Percentiles rank a stretch among this genome's conserved stretches.
phyloP scores from a whole-genome alignment of 768 basidiomycete species.

The Porpolomopsis calyptriformis region DNA sequence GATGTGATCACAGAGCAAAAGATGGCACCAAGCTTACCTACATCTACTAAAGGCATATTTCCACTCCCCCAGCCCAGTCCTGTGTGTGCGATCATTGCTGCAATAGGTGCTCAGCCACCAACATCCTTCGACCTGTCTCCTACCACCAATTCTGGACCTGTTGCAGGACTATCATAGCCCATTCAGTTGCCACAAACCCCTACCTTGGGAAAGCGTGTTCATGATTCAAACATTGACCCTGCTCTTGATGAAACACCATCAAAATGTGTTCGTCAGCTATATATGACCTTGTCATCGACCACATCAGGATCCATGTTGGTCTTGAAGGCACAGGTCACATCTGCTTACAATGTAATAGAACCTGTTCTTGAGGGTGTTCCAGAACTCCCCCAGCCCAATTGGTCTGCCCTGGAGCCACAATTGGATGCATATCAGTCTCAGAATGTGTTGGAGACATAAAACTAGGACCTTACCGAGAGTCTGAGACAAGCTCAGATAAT shows the following conservation, averaged over 20 bases:
- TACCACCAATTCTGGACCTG: background rate
- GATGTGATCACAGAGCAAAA: slow-evolving; percentile 13
- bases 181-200: background rate
- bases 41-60: slow-evolving; percentile 10
- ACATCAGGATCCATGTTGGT: slow-evolving; percentile 15
- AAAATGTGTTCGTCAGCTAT: slow-evolving; percentile 14
- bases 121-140: background rate
- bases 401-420: slow-evolving; percentile 3
- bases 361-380: slow-evolving; percentile 11
- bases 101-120: background rate
- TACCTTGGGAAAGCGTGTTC: background rate
- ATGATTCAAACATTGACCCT: slow-evolving; percentile 12
- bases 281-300: slow-evolving; percentile 9
- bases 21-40: slow-evolving; percentile 15
- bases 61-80: slow-evolving; percentile 16
- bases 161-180: background rate
- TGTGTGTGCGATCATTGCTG: slow-evolving; percentile 6
- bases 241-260: slow-evolving; percentile 15
- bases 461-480: slow-evolving; percentile 4
- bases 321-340: slow-evolving; percentile 9
- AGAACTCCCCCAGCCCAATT: slow-evolving; percentile 7
- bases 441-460: background rate
- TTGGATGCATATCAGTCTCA: background rate
- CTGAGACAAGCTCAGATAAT: slow-evolving; percentile 9
- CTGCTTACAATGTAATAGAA: background rate